phyloP scores from a whole-genome alignment of 768 basidiomycete genomes.

The Glaciozyma martinii region DNA sequence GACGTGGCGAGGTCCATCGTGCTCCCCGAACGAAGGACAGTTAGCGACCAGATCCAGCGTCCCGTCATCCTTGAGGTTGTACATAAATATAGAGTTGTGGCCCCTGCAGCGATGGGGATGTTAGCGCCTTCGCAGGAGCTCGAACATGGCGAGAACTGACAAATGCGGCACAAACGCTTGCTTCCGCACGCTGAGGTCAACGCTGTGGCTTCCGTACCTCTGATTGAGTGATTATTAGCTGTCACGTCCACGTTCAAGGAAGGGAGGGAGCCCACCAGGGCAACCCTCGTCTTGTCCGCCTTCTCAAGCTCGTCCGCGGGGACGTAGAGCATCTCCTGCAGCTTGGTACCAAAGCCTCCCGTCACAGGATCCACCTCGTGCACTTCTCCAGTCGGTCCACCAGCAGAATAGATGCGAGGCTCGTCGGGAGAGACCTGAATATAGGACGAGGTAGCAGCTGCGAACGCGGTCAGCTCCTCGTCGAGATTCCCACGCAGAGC shows the following conservation, averaged over 20 bases:
- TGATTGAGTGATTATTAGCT: background rate
- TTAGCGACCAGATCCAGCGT: slow-evolving; percentile 24
- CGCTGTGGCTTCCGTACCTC: slow-evolving; percentile 36
- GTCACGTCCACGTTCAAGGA: background rate
- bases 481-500: background rate
- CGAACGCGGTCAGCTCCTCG: background rate
- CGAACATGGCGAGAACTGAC: slow-evolving; percentile 12
- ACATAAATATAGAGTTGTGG: slow-evolving; percentile 32
- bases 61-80: slow-evolving; percentile 27
- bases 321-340: slow-evolving; percentile 34
- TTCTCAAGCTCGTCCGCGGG: slow-evolving; percentile 20
- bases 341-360: slow-evolving; percentile 30
- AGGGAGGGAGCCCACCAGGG: slow-evolving; percentile 24
- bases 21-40: slow-evolving; percentile 18
- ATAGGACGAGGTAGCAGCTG: slow-evolving; percentile 36
- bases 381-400: slow-evolving; percentile 36
- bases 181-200: slow-evolving; percentile 28
- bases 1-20: slow-evolving; percentile 34
- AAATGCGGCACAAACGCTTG: slow-evolving; percentile 35
- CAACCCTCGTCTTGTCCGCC: slow-evolving; percentile 35
- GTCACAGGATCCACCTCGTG: slow-evolving; percentile 12
- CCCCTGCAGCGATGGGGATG: slow-evolving; percentile 12
- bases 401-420: slow-evolving; percentile 33
- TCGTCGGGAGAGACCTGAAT: slow-evolving; percentile 26
- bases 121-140: background rate